These are phyloP conservation scores for Coemansia sp. DNA, from an alignment of 192 early-diverging fungal genomes.

Conservation along the genomic window DNA sequence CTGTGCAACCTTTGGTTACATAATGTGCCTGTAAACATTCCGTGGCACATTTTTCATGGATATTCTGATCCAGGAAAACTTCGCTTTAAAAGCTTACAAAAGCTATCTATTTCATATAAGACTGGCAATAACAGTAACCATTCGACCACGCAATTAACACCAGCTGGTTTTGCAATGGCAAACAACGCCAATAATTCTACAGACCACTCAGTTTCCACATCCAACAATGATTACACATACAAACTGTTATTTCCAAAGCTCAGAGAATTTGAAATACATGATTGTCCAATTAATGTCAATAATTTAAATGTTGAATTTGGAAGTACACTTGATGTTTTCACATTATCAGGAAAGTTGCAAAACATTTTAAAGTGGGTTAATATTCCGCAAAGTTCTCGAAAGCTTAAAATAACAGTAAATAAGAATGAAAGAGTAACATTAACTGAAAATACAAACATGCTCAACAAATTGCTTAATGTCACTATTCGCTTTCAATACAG, in stretches of 20 bases:
- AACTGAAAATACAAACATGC: neutral
- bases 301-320: neutral
- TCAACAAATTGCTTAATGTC: neutral
- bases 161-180: too few relatives aligned
- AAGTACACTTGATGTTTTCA: neutral
- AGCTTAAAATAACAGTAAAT: neutral
- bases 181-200: neutral
- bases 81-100: neutral
- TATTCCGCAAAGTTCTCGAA: neutral
- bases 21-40: too few relatives aligned
- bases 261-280: neutral
- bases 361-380: neutral
- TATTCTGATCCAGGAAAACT: neutral
- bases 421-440: neutral
- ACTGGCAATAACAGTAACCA: neutral
- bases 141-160: neutral
- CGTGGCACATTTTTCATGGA: too few relatives aligned
- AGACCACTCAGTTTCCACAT: neutral
- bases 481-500: too few relatives aligned
- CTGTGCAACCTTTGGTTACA: too few relatives aligned
- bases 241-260: neutral
- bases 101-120: neutral
- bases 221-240: neutral
- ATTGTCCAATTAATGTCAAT: neutral
- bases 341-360: neutral